Evolutionary conservation across 306 rosid species (phyloP).

Genomic region (Alnus glutinosa): DNA sequence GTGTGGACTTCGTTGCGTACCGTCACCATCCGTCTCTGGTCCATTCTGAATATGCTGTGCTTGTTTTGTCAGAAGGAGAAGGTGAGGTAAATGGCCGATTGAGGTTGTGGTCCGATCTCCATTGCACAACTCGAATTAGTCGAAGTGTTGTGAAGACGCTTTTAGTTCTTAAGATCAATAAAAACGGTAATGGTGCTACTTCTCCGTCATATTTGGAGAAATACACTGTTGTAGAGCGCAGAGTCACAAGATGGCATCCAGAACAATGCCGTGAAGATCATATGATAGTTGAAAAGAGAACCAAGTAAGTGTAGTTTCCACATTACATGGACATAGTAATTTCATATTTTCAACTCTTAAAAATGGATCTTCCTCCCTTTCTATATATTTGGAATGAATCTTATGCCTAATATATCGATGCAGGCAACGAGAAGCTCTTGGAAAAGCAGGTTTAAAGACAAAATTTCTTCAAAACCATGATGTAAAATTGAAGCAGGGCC

Average conservation of each 20-base stretch:
- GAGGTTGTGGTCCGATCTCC: conserved; percentile 75
- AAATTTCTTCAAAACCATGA: background rate
- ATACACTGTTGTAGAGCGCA: conserved; percentile 46
- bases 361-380: background rate
- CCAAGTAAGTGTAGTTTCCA: background rate
- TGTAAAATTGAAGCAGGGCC: background rate
- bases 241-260: conserved; percentile 62
- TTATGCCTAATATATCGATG: background rate
- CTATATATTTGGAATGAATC: background rate
- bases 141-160: conserved; percentile 69
- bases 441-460: background rate
- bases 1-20: conserved; percentile 71
- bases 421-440: conserved; percentile 2
- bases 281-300: conserved; percentile 10
- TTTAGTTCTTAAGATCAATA: conserved; percentile 47
- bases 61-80: conserved; percentile 51
- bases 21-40: conserved; percentile 73
- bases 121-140: conserved; percentile 61
- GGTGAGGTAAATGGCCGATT: conserved; percentile 47
- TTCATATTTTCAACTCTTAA: background rate
- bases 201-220: conserved; percentile 41
- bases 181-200: conserved; percentile 36
- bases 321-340: background rate
- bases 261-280: conserved; percentile 56
- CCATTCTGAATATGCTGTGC: conserved; percentile 79